A percentile compares a stretch with the other conserved stretches of the same genome.
Conservation (phyloP, 371 early-diverging fungal species). For the Mucor lusitanicus region DNA sequence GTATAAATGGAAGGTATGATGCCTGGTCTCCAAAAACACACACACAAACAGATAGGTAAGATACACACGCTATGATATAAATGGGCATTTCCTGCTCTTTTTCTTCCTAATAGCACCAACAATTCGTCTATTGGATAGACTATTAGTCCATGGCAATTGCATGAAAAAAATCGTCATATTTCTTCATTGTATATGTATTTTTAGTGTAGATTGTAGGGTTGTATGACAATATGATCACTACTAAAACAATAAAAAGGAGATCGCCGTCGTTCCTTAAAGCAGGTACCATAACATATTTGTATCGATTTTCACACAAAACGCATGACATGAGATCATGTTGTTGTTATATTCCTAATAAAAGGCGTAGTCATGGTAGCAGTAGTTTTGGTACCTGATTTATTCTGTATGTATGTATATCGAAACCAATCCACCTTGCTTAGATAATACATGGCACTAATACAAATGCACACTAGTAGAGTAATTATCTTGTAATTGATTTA, state of each 20-base stretch:
- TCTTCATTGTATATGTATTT: neutral
- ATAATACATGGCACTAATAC: neutral
- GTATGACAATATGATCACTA: neutral
- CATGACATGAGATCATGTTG: slow-evolving; percentile 16
- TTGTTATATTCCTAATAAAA: neutral
- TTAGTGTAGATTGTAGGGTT: no score
- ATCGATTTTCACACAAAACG: slow-evolving; percentile 10
- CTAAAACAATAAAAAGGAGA: slow-evolving; percentile 10
- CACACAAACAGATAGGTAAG: neutral
- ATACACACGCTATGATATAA: neutral
- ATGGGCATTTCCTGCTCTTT: neutral
- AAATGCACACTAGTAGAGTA: neutral
- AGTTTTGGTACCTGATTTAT: slow-evolving; percentile 5
- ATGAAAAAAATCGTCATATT: neutral
- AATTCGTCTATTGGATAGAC: neutral
- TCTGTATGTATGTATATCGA: neutral
- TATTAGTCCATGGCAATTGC: neutral
- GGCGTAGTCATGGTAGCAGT: neutral
- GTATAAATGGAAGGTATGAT: no score
- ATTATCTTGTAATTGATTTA: neutral
- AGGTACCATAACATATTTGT: slow-evolving; percentile 5
- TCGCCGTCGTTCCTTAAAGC: slow-evolving; percentile 19
- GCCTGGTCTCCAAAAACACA: no score
- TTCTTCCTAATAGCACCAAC: neutral
- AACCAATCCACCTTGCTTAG: neutral